A percentile compares a stretch with the other conserved stretches of the same genome.
Conservation (phyloP, 768 basidiomycete genomes). For the Amanita phalloides region DNA sequence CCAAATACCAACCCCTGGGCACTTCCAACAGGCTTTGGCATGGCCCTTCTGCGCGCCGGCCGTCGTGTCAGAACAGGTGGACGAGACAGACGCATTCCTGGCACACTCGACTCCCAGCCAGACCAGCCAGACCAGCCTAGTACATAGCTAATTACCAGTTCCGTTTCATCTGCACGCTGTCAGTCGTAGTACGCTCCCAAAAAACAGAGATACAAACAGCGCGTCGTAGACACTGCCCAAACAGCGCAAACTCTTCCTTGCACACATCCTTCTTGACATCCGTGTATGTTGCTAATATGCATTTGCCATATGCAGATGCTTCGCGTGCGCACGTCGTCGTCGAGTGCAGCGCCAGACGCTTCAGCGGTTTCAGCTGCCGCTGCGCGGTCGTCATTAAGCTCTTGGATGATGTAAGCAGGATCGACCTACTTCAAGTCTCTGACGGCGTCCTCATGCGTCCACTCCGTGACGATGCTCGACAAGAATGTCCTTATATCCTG, state of each 20-base stretch:
- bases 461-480: conserved; percentile 35
- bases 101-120: conserved; percentile 18
- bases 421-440: not conserved
- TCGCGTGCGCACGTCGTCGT: conserved; percentile 63
- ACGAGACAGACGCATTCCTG: conserved; percentile 18
- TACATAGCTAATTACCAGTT: conserved; percentile 16
- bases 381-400: conserved; percentile 4
- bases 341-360: conserved; percentile 58
- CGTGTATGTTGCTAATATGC: conserved; percentile 71
- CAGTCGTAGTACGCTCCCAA: not conserved
- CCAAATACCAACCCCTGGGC: conserved; percentile 51
- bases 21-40: conserved; percentile 35
- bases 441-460: not conserved
- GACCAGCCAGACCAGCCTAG: conserved; percentile 10
- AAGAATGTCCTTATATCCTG: conserved; percentile 52
- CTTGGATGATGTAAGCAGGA: not conserved
- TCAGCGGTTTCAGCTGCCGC: conserved; percentile 32
- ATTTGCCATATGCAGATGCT: conserved; percentile 79
- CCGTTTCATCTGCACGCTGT: conserved; percentile 19
- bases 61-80: conserved; percentile 26
- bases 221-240: conserved; percentile 71
- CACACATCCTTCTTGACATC: conserved; percentile 83
- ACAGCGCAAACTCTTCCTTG: conserved; percentile 72
- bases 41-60: conserved; percentile 38
- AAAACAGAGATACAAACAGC: conserved; percentile 41